Base-by-base conservation (phyloP, 306 rosid species). In the Cucurbita maxima region DNA sequence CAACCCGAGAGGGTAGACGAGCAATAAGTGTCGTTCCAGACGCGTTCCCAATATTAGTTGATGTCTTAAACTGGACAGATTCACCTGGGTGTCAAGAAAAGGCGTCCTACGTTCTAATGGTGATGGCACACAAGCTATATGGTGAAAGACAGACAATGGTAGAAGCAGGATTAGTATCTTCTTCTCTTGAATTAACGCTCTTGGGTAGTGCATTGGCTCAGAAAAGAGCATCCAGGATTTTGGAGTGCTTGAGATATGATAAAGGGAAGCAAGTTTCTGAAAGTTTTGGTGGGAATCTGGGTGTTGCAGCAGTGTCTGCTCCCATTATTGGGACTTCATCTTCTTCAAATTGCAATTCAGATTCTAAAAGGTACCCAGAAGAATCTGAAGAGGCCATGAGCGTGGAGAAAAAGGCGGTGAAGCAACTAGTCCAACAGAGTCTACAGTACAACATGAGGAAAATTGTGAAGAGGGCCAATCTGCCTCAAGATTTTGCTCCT, bases 331-430 rank as follows among this genome's bases (percentile, higher is more conserved):
- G 96, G 40, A 73, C 91, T 76, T 83, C 90, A 3, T 84, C 96
- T 55, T 84, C 87, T 22, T 40, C 82, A 16, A 88, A 86, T 77
- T 69, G 77, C 10, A 78, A 57, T 19, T 77, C 75, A 54, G 83
- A 81, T 53, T 73, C 86, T 45, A 78, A 73, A 47, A 86, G 48
- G 72, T 77, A 78, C 80, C 36, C 79, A 77, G 84, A 78, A 80
- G 90, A 81, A 79, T 89, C 79, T 37, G 92, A 83, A 52, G 89
- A 79, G 6, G 81, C 71, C 83, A 89, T 94, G 91, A 94, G 96
- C 38, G 87, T 89, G 70, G 99, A 95, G 88, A 89, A 87, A 84
- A 95, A 81, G 79, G 99, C 99, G n/a, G 99, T 95, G 85, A 89
- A 89, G 86, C 91, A 95, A 71, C 68, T 95, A 73, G 97, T 95